These are phyloP conservation scores for Oryza meridionalis DNA, from an alignment of 176 grass and related monocot species.

Conservation along the genomic window DNA sequence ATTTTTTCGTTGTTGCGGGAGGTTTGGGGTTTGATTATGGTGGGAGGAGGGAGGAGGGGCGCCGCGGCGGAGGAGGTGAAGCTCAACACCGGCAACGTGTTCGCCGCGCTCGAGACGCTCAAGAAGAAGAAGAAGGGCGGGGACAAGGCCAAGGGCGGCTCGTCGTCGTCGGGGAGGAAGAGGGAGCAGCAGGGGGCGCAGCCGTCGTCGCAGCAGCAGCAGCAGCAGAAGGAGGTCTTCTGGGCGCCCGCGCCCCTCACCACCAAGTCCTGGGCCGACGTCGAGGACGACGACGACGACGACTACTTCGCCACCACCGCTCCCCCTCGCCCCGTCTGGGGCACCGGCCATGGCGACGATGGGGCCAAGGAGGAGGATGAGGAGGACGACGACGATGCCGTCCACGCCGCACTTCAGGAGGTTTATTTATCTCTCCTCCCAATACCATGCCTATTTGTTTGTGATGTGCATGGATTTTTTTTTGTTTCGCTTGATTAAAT, in stretches of 20 bases:
- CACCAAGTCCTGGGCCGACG: conserved; percentile 90
- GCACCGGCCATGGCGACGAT: conserved; percentile 2
- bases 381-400: conserved; percentile 41
- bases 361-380: conserved; percentile 31
- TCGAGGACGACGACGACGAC: conserved; percentile 95
- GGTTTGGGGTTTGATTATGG: conserved; percentile 54
- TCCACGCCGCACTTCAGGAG: conserved; percentile 60
- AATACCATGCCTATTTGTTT: neutral
- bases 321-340: conserved; percentile 69
- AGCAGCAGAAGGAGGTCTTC: conserved; percentile 64
- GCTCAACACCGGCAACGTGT: conserved; percentile 89
- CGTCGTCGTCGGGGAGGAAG: conserved; percentile 61
- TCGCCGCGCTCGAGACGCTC: conserved; percentile 90
- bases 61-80: conserved; percentile 68
- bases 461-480: neutral
- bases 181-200: neutral
- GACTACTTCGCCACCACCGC: conserved; percentile 94
- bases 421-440: conserved; percentile 38
- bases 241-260: conserved; percentile 75
- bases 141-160: conserved; percentile 57
- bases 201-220: conserved; percentile 37
- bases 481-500: neutral
- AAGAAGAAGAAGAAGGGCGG: conserved; percentile 99
- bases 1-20: neutral
- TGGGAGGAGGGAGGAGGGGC: conserved; percentile 77